Evolutionary conservation across 2,329 filamentous ascomycete genomes (phyloP).

Genomic region (Verticillium klebahnii): DNA sequence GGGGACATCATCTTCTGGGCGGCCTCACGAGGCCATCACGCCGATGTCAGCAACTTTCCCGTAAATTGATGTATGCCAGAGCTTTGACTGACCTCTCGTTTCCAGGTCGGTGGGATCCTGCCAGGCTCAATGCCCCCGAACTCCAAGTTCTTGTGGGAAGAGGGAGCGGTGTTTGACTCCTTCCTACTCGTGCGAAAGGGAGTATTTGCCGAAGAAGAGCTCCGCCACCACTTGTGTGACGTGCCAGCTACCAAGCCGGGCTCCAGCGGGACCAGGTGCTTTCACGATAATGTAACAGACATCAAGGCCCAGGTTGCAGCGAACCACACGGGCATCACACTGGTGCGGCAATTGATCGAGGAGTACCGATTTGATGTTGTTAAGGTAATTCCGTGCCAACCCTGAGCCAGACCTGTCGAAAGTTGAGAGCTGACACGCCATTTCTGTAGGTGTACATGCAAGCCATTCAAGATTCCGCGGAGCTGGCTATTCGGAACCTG

Average conservation of each 20-base stretch:
- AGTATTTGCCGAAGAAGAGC: slow-evolving; percentile 71
- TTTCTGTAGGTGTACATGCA: slow-evolving; percentile 69
- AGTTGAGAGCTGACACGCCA: too few species aligned
- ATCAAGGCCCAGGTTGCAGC: slow-evolving; percentile 83
- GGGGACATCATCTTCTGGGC: slow-evolving; percentile 36
- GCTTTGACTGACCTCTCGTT: too few species aligned
- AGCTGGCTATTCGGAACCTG: slow-evolving; percentile 67
- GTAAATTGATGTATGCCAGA: too few species aligned
- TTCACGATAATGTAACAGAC: slow-evolving; percentile 81
- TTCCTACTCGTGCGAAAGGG: slow-evolving; percentile 73
- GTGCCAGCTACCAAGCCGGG: slow-evolving; percentile 72
- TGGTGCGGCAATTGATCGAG: slow-evolving; percentile 66
- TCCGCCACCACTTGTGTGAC: slow-evolving; percentile 65
- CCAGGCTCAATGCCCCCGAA: slow-evolving; percentile 81
- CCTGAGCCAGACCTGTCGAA: too few species aligned
- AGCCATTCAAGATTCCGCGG: slow-evolving; percentile 76
- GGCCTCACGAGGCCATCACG: slow-evolving; percentile 68
- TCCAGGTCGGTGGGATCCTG: slow-evolving; percentile 22
- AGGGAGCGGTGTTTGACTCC: slow-evolving; percentile 60
- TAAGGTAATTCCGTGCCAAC: slow-evolving; percentile 33
- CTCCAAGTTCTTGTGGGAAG: slow-evolving; percentile 60
- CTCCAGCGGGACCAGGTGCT: slow-evolving; percentile 72
- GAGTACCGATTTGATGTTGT: slow-evolving; percentile 71
- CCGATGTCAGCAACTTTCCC: slow-evolving; percentile 42
- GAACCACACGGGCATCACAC: slow-evolving; percentile 77